phyloP scores from a whole-genome alignment of 495 filamentous ascomycete genomes.

The Immersiella caudata region DNA sequence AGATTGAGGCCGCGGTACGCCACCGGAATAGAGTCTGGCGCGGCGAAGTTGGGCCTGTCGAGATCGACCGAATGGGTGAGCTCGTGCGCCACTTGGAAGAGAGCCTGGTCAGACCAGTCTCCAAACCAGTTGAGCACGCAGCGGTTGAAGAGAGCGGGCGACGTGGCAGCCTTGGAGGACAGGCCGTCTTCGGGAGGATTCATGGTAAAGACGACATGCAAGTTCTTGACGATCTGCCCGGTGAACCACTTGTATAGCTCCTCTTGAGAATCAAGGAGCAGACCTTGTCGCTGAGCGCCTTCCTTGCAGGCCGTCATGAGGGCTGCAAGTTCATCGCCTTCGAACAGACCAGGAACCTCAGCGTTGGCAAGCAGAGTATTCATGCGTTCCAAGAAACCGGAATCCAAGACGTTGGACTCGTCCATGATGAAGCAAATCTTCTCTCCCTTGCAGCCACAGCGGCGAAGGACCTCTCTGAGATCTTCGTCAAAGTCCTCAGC shows the following conservation, averaged over 20 bases:
- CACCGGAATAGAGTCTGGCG: constrained; percentile 90
- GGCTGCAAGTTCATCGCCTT: constrained; percentile 93
- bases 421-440: constrained; percentile 99
- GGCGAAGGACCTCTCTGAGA: constrained; percentile 85
- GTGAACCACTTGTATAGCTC: constrained; percentile 99
- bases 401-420: constrained; percentile 97
- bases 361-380: constrained; percentile 98
- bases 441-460: constrained; percentile 95
- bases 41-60: constrained; percentile 77
- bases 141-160: constrained; percentile 96
- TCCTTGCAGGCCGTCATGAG: constrained; percentile 99
- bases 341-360: constrained; percentile 96
- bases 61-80: constrained; percentile 94
- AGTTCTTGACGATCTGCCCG: constrained; percentile 96
- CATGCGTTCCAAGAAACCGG: constrained; percentile 98
- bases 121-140: constrained; percentile 99
- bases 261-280: constrained; percentile 94
- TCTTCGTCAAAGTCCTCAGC: constrained; percentile 99
- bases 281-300: constrained; percentile 92
- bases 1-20: constrained; percentile 83
- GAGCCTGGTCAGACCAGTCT: constrained; percentile 98
- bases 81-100: constrained; percentile 97
- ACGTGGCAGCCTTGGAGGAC: constrained; percentile 93
- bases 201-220: constrained; percentile 99
- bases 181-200: constrained; percentile 97